A percentile compares a stretch with the other conserved stretches of the same genome.
These are phyloP conservation scores for Aspergillus panamensis DNA, from an alignment of 495 filamentous ascomycete species.

Conservation along the genomic window DNA sequence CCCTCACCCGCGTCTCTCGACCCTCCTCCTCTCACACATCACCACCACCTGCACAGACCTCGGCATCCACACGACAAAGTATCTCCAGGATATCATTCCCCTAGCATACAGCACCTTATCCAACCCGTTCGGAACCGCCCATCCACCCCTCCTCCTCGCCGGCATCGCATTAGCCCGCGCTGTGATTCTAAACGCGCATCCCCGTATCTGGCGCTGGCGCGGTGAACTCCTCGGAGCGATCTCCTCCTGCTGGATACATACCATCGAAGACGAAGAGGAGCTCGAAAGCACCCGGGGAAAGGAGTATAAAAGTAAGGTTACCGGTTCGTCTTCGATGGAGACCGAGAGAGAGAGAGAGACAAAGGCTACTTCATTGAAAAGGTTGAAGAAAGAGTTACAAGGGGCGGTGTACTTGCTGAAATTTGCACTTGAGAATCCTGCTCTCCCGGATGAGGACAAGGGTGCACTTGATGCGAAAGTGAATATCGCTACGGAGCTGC, in stretches of 20 bases:
- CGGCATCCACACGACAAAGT: slow-evolving; percentile 66
- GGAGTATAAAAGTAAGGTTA: background rate
- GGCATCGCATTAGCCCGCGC: slow-evolving; percentile 53
- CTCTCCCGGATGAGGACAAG: slow-evolving; percentile 13
- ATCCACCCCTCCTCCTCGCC: slow-evolving; percentile 51
- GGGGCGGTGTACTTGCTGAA: slow-evolving; percentile 36
- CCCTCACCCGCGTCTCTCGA: slow-evolving; percentile 40
- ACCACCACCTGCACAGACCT: slow-evolving; percentile 53
- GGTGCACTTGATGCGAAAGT: slow-evolving; percentile 27
- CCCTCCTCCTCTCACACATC: slow-evolving; percentile 58
- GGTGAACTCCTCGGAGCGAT: slow-evolving; percentile 67
- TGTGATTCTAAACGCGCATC: slow-evolving; percentile 69
- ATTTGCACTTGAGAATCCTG: slow-evolving; percentile 33
- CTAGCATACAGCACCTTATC: slow-evolving; percentile 61
- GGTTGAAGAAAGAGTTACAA: slow-evolving; percentile 48
- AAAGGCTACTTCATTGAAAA: slow-evolving; percentile 12
- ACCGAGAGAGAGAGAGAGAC: background rate
- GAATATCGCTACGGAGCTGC: slow-evolving; percentile 30
- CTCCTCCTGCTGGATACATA: slow-evolving; percentile 62
- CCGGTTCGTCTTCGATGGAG: background rate
- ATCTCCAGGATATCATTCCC: slow-evolving; percentile 70
- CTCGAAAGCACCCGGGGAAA: background rate
- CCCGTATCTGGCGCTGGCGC: slow-evolving; percentile 59
- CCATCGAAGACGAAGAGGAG: slow-evolving; percentile 42
- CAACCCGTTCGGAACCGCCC: slow-evolving; percentile 64